Evolutionary conservation across 2,329 filamentous ascomycete species (phyloP).

Genomic region (Tolypocladium paradoxum): DNA sequence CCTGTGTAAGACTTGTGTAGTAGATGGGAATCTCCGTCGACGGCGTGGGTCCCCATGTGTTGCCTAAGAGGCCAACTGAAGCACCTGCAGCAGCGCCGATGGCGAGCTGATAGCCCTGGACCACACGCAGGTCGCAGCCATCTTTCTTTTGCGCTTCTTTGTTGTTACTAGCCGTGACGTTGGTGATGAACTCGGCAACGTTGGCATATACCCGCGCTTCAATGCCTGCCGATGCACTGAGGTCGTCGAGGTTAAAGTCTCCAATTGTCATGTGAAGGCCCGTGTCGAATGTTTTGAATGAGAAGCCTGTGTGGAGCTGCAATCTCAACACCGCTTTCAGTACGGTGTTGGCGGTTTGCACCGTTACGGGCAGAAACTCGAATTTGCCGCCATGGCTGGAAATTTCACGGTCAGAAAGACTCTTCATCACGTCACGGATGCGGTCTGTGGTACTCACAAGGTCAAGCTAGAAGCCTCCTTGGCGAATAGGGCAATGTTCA

Average conservation of each 20-base stretch:
- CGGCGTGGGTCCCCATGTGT: constrained; percentile 40
- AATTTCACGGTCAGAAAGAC: neutral
- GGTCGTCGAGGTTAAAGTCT: constrained; percentile 7
- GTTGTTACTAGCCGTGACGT: constrained; percentile 29
- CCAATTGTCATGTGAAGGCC: neutral
- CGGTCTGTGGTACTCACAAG: constrained; percentile 29
- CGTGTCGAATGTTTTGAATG: constrained; percentile 2
- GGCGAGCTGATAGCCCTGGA: constrained; percentile 39
- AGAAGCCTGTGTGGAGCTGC: constrained; percentile 32
- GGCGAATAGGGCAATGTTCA: constrained; percentile 40
- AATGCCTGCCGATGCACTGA: constrained; percentile 30
- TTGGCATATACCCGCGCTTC: constrained; percentile 38
- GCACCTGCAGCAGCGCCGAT: constrained; percentile 45
- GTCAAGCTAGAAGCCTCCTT: constrained; percentile 34
- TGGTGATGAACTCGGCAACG: constrained; percentile 42
- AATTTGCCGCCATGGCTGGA: constrained; percentile 39
- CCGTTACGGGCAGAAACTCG: constrained; percentile 44
- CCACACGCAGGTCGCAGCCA: constrained; percentile 32
- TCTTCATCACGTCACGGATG: neutral
- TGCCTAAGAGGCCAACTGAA: constrained; percentile 28
- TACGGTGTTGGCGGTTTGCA: constrained; percentile 28
- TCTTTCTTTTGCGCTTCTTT: constrained; percentile 16
- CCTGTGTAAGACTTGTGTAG: constrained; percentile 33
- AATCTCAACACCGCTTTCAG: constrained; percentile 37
- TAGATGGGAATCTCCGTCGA: constrained; percentile 37